Conservation (phyloP, 2,329 filamentous ascomycete genomes). For the Zymoseptoria pseudotritici region DNA sequence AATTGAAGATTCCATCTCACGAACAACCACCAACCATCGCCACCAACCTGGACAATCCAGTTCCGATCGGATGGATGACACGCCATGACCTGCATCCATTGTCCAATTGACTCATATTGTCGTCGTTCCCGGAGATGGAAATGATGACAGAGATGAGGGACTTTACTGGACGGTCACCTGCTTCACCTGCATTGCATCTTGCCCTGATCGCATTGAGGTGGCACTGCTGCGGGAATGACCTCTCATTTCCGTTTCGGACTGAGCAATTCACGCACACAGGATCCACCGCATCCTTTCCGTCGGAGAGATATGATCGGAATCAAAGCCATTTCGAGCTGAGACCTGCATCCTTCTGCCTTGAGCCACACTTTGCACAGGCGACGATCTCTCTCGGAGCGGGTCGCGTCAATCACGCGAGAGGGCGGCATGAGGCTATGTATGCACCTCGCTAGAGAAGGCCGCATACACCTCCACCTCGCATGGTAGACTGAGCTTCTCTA, state of each 20-base stretch:
- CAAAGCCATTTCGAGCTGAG: background rate
- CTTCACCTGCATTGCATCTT: background rate
- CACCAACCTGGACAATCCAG: background rate
- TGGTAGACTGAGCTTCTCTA: background rate
- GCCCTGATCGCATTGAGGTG: background rate
- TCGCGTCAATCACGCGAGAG: background rate
- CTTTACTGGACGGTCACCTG: background rate
- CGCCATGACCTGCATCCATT: background rate
- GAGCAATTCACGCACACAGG: background rate
- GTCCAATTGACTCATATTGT: background rate
- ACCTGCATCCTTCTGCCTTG: background rate
- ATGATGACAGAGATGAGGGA: background rate
- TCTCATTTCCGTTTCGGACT: background rate
- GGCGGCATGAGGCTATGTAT: background rate
- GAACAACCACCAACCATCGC: slow-evolving; percentile 25
- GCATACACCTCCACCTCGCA: background rate
- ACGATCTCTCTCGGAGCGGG: background rate
- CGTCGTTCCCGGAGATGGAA: too few species aligned
- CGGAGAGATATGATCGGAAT: background rate
- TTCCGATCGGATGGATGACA: background rate
- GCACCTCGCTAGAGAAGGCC: background rate
- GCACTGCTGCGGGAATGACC: background rate
- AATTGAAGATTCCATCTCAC: slow-evolving; percentile 26
- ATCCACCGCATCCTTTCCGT: background rate
- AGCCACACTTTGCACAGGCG: background rate